Evolutionary conservation across 768 basidiomycete species (phyloP).

Genomic region (Calocera cornea): DNA sequence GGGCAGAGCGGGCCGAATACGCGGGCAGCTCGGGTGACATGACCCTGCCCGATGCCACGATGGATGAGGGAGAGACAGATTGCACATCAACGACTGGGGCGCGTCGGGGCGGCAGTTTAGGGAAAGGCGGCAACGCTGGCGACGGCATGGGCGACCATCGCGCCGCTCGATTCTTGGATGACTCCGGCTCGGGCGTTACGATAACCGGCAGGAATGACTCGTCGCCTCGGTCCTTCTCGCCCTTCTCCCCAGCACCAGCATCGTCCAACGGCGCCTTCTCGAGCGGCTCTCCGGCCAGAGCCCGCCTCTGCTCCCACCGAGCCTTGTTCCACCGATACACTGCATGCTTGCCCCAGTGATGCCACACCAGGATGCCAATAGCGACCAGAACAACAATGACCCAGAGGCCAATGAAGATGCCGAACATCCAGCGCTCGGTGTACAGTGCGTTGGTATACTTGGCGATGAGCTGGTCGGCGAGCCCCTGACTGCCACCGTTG

Average conservation of each 20-base stretch:
- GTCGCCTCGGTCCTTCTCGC: neutral
- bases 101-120: slow-evolving; percentile 17
- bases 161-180: neutral
- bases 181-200: slow-evolving; percentile 7
- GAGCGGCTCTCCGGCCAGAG: neutral
- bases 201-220: slow-evolving; percentile 15
- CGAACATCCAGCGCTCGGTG: slow-evolving; percentile 75
- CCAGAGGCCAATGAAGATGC: slow-evolving; percentile 75
- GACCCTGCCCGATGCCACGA: slow-evolving; percentile 29
- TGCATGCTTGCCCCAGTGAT: slow-evolving; percentile 16
- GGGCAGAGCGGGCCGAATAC: slow-evolving; percentile 28
- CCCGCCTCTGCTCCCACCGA: neutral
- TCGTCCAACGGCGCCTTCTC: neutral
- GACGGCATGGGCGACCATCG: neutral
- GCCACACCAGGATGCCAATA: slow-evolving; percentile 20
- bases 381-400: slow-evolving; percentile 70
- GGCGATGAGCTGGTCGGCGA: slow-evolving; percentile 59
- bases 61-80: slow-evolving; percentile 10
- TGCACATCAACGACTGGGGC: slow-evolving; percentile 13
- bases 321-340: neutral
- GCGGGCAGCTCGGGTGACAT: slow-evolving; percentile 25
- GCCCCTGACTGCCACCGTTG: slow-evolving; percentile 37
- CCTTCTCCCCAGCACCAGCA: neutral
- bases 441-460: slow-evolving; percentile 58
- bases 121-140: slow-evolving; percentile 19